Conservation (phyloP, 176 grass and related monocot genomes). For the Guadua angustifolia region DNA sequence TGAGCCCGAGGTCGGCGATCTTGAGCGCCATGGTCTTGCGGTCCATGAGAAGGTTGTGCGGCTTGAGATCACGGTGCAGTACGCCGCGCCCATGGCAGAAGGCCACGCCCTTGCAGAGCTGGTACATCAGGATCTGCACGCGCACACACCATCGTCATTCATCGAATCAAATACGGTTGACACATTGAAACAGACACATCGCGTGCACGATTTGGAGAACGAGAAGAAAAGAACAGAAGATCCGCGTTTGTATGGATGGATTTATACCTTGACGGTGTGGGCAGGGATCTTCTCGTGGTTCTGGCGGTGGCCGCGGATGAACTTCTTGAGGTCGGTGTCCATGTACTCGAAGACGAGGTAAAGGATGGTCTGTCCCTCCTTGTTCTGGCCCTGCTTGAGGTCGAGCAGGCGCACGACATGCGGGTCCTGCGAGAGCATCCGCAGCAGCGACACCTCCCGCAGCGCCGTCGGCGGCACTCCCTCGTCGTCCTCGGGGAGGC, state of each 20-base stretch:
- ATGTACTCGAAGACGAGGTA: constrained; percentile 99
- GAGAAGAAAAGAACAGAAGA: background rate
- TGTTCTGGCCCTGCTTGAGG: constrained; percentile 94
- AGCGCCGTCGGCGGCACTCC: constrained; percentile 87
- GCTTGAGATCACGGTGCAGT: constrained; percentile 91
- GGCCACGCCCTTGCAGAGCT: constrained; percentile 87
- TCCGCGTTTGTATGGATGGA: background rate
- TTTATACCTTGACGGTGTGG: background rate
- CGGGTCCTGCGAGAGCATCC: constrained; percentile 90
- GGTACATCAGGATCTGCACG: constrained; percentile 91
- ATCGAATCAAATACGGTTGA: background rate
- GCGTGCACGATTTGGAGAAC: background rate
- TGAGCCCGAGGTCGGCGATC: constrained; percentile 95
- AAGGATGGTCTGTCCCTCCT: constrained; percentile 87
- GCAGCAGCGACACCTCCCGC: constrained; percentile 82
- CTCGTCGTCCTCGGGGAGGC: constrained; percentile 87
- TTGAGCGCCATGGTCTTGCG: constrained; percentile 90
- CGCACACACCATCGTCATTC: background rate
- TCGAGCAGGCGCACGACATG: constrained; percentile 86
- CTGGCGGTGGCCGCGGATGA: constrained; percentile 71
- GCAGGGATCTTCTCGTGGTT: too few species aligned
- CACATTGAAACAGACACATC: constrained; percentile 37
- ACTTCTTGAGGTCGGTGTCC: constrained; percentile 99
- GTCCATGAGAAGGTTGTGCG: constrained; percentile 99
- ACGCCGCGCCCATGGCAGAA: constrained; percentile 86